phyloP scores from a whole-genome alignment of 2,329 filamentous ascomycete species.

The Xenoacremonium recifei region DNA sequence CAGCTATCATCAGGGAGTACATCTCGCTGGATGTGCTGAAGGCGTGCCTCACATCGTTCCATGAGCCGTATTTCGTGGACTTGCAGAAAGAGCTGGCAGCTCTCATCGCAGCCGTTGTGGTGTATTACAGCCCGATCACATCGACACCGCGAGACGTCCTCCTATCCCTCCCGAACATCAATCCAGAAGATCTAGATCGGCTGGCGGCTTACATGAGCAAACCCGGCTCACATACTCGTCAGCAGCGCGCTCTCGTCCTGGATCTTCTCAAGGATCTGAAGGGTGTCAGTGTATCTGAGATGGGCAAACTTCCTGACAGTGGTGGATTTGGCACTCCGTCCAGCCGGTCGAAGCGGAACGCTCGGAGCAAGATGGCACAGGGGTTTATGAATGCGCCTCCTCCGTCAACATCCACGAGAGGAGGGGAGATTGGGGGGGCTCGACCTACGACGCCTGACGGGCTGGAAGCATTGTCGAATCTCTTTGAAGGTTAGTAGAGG shows the following conservation, averaged over 20 bases:
- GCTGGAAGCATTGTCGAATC: constrained; percentile 53
- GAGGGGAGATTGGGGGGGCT: constrained; percentile 23
- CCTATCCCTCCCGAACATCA: constrained; percentile 76
- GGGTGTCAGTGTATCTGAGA: constrained; percentile 89
- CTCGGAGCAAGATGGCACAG: constrained; percentile 56
- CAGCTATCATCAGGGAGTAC: constrained; percentile 77
- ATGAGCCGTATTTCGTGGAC: constrained; percentile 96
- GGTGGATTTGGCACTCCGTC: constrained; percentile 34
- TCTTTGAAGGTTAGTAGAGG: constrained; percentile 42
- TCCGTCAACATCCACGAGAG: constrained; percentile 27
- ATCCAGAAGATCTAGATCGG: constrained; percentile 62
- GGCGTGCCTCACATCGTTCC: constrained; percentile 84
- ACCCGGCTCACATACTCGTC: constrained; percentile 61
- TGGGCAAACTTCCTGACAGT: constrained; percentile 74
- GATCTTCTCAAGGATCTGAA: constrained; percentile 84
- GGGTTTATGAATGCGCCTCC: constrained; percentile 60
- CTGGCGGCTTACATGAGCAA: constrained; percentile 61
- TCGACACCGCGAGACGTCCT: constrained; percentile 72
- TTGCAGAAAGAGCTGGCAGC: constrained; percentile 88
- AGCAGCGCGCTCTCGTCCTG: constrained; percentile 78
- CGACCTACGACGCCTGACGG: constrained; percentile 46
- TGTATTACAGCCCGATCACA: constrained; percentile 69
- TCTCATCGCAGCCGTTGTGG: constrained; percentile 82
- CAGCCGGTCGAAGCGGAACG: constrained; percentile 24
- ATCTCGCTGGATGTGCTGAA: constrained; percentile 86